These are phyloP conservation scores for Oropetium thomaeum DNA, from an alignment of 176 grass and related monocot species.

Conservation along the genomic window DNA sequence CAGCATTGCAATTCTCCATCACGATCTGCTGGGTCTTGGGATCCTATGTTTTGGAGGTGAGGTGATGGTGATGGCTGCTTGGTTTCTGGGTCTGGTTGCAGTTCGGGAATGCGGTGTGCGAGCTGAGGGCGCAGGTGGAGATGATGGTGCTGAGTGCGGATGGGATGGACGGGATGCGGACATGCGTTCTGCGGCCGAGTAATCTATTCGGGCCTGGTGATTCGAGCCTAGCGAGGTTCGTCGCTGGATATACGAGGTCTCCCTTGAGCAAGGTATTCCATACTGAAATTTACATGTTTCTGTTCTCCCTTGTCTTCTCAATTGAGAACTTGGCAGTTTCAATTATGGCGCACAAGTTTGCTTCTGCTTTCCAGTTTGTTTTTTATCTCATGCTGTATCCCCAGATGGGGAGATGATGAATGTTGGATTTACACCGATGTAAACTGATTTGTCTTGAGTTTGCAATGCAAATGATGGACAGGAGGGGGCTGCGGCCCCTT, in stretches of 20 bases:
- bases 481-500: too few relatives aligned
- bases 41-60: neutral
- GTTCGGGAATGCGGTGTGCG: constrained; percentile 55
- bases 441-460: too few relatives aligned
- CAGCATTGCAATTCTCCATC: neutral
- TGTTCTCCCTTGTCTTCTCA: neutral
- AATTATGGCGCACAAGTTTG: too few relatives aligned
- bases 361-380: too few relatives aligned
- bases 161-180: constrained; percentile 54
- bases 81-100: constrained; percentile 30
- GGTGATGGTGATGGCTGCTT: neutral
- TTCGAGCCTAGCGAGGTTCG: constrained; percentile 50
- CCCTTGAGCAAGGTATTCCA: constrained; percentile 62
- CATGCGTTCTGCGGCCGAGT: constrained; percentile 72
- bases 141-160: constrained; percentile 74
- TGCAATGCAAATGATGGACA: too few relatives aligned
- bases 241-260: constrained; percentile 58
- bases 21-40: neutral
- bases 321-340: neutral
- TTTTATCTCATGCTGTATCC: too few relatives aligned
- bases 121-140: constrained; percentile 83
- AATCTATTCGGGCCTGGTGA: constrained; percentile 81
- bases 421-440: too few relatives aligned
- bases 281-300: neutral
- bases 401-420: too few relatives aligned